phyloP scores from a whole-genome alignment of 495 filamentous ascomycete genomes.

The Podospora conica region DNA sequence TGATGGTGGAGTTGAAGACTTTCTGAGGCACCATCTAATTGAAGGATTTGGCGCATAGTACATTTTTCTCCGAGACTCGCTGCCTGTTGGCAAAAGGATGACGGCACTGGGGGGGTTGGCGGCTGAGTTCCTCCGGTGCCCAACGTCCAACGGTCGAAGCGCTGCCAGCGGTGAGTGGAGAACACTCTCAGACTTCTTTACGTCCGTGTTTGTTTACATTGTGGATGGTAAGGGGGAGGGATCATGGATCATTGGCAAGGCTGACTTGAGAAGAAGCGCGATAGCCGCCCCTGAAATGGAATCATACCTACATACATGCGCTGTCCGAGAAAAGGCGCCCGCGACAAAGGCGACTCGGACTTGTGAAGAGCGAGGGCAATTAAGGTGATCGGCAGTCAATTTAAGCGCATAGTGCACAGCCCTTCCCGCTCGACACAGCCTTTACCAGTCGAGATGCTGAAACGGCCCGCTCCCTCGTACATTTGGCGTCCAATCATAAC shows the following conservation, averaged over 20 bases:
- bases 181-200: not conserved
- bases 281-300: not conserved
- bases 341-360: not conserved
- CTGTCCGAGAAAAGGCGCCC: not conserved
- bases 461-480: not conserved
- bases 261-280: not conserved
- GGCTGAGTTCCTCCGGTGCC: not conserved
- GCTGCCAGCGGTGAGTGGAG: not conserved
- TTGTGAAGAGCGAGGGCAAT: not conserved
- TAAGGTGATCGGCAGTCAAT: not conserved
- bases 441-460: not conserved
- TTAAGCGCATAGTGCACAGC: not conserved
- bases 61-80: not conserved
- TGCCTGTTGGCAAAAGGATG: not conserved
- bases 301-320: no score
- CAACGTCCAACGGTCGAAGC: not conserved
- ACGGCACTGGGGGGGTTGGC: not conserved
- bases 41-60: not conserved
- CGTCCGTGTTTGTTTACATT: not conserved
- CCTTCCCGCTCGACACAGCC: no score
- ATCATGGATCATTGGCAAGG: not conserved
- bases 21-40: not conserved
- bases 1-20: not conserved
- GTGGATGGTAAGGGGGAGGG: not conserved
- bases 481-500: not conserved